Base-by-base conservation (phyloP, 2,329 filamentous ascomycete species). In the Diaporthe australafricana region DNA sequence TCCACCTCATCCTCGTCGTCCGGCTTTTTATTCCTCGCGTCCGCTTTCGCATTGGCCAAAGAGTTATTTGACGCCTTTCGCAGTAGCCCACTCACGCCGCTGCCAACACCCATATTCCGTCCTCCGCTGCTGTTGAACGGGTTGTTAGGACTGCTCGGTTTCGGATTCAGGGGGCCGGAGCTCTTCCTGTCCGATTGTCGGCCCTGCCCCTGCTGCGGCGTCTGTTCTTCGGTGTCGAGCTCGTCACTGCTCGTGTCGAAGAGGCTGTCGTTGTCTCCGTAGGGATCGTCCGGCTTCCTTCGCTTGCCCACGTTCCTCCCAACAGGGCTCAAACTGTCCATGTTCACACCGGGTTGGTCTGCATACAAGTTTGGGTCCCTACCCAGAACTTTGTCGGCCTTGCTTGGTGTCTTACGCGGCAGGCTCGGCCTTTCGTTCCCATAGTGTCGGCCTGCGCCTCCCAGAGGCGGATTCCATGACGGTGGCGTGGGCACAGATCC, bases 311-410 rank as follows among this genome's bases (percentile, higher is more conserved):
- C 40, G 56, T 57, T 40, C 48, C 25, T 55, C 38, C 20, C 30
- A 32, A 38, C 4, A 1, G 83, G 82, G 73, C 83, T 87, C 17
- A 89, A 81, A 3, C 85, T 83, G 30, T 81, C 82, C 83, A 89
- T 82, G 60, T 86, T 80, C 40, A 82, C 80, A 48, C 77, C 79
- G 62, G 83, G 82, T 52, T 82, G 82, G 74, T 90, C 87, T 12
- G 82, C 84, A 75, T 90, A 90, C 17, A 88, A 78, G 75, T 85
- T 87, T 14, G 88, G 87, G 71, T 89, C 88, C 5, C 88, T 85
- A 45, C 89, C 88, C 2, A 90, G 83, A 2, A 90, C 81, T 38
- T 88, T 85, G 76, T 90, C 89, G 7, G 89, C 89, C 76, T 90
- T 90, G 77, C 87, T 89, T 16, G 84, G 84, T 8, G 81, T 79